Evolutionary conservation across 2,329 filamentous ascomycete genomes (phyloP).

Genomic region (Hypoxylon sp.): DNA sequence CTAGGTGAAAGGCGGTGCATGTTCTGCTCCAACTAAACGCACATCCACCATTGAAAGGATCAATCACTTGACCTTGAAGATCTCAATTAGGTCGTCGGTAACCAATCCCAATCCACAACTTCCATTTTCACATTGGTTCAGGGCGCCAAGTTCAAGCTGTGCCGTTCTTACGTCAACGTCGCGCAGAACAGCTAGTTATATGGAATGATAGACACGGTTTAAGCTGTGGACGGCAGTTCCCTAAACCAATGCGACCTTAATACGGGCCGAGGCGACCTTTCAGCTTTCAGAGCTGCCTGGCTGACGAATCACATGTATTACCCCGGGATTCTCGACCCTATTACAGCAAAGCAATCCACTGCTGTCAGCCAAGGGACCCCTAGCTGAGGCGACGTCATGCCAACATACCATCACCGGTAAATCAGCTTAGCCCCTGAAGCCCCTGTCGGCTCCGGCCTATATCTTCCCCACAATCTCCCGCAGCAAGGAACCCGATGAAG

Average conservation of each 20-base stretch:
- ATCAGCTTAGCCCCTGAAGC: slow-evolving; percentile 1
- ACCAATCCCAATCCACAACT: slow-evolving; percentile 1
- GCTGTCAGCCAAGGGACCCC: no score
- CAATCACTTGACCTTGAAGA: background rate
- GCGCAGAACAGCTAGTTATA: background rate
- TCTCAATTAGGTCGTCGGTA: background rate
- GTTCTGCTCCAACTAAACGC: no score
- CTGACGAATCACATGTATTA: slow-evolving; percentile 17
- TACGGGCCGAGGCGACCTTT: slow-evolving; percentile 16
- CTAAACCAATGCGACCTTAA: slow-evolving; percentile 16
- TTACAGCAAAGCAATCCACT: no score
- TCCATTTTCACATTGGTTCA: slow-evolving; percentile 3
- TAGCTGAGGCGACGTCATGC: slow-evolving; percentile 13
- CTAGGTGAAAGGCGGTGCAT: no score
- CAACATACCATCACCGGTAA: background rate
- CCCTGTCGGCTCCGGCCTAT: background rate
- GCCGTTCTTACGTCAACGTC: slow-evolving; percentile 15
- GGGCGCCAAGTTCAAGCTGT: background rate
- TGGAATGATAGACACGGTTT: slow-evolving; percentile 10
- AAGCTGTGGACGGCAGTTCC: slow-evolving; percentile 25
- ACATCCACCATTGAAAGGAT: background rate
- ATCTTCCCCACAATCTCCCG: slow-evolving; percentile 11
- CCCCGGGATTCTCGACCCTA: slow-evolving; percentile 13
- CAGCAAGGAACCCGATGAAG: no score
- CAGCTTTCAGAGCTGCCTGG: slow-evolving; percentile 6